These are phyloP conservation scores for Sisymbrium irio DNA, from an alignment of 345 rosid genomes.

Conservation along the genomic window DNA sequence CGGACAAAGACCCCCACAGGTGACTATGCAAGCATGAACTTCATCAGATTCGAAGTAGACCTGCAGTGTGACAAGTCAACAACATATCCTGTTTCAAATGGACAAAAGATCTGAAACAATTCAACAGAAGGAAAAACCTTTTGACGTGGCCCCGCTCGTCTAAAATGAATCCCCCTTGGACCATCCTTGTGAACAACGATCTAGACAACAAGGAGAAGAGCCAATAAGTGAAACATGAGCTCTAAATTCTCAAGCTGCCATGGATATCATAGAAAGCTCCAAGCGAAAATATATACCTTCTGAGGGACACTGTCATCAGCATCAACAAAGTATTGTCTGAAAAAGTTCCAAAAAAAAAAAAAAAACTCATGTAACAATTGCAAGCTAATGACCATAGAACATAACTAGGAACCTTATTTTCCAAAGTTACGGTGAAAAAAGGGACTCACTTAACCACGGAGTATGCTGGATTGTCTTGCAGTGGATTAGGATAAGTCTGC, in stretches of 20 bases:
- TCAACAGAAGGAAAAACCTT: slow-evolving; percentile 41
- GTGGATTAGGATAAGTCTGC: slow-evolving; percentile 74
- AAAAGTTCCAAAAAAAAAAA: not conserved
- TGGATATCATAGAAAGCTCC: not conserved
- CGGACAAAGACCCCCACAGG: slow-evolving; percentile 89
- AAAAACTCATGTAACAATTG: not conserved
- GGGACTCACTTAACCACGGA: slow-evolving; percentile 79
- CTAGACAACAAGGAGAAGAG: slow-evolving; percentile 37
- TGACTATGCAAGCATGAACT: slow-evolving; percentile 83
- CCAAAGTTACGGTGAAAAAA: not conserved
- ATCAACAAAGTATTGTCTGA: slow-evolving; percentile 88
- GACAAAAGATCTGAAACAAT: not conserved
- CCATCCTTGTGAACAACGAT: slow-evolving; percentile 68
- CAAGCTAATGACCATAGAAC: not conserved
- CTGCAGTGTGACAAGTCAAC: slow-evolving; percentile 33
- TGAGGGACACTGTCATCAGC: slow-evolving; percentile 79
- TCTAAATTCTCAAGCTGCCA: slow-evolving; percentile 1
- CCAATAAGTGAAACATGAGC: not conserved
- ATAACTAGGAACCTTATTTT: not conserved
- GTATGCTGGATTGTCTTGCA: slow-evolving; percentile 85
- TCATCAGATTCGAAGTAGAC: slow-evolving; percentile 71
- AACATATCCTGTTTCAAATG: slow-evolving; percentile 15
- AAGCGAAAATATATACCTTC: slow-evolving; percentile 34
- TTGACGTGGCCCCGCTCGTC: slow-evolving; percentile 91
- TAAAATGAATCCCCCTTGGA: slow-evolving; percentile 77